Evolutionary conservation across 805 yeast genomes (phyloP), one percentile per base, ranked within the genome.

Genomic region (Clavispora asparagi): DNA sequence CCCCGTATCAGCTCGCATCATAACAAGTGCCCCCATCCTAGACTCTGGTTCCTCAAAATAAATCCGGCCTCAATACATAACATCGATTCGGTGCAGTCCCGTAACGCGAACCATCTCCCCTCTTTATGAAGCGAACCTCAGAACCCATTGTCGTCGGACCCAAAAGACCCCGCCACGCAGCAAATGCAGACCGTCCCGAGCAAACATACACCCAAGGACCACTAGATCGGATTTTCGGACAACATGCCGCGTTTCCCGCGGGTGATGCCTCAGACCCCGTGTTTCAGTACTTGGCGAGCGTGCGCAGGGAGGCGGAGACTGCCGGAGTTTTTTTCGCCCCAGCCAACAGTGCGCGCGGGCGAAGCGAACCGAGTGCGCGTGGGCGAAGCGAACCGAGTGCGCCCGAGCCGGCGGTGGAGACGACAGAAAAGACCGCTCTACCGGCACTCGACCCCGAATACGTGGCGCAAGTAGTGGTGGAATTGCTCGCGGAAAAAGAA

Each of bases 231-330:
- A 43, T 50, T 9, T 64, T 64, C 48, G 68, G 68, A 23, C 71
- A 66, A 49, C 62, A 60, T 40, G 49, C 58, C 14, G 71, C 63
- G 9, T 59, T 66, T 39, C 62, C 66, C 13, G 42, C 48, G 9
- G 49, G 52, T 4, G 47, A 41, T 8, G 51, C 41, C 7, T 50
- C 46, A 7, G 48, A 43, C 6, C 49, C 19, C 35, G 72, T 65
- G 25, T 44, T 42, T 39, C 49, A 44, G 37, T 70, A 70, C 43
- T 49, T 70, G 35, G 46, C 39, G 6, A 41, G 44, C 4, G 74
- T 70, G 10, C 48, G 72, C 39, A 40, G 52, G 6, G 73, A 69
- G 44, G 71, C 73, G 7, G 59, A 59, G 31, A 43, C 43, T 8
- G 37, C 37, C 17, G 37, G 37, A 7, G 25, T 33, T 33, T 33